phyloP scores from a whole-genome alignment of 345 rosid species.

The Alliaria petiolata region DNA sequence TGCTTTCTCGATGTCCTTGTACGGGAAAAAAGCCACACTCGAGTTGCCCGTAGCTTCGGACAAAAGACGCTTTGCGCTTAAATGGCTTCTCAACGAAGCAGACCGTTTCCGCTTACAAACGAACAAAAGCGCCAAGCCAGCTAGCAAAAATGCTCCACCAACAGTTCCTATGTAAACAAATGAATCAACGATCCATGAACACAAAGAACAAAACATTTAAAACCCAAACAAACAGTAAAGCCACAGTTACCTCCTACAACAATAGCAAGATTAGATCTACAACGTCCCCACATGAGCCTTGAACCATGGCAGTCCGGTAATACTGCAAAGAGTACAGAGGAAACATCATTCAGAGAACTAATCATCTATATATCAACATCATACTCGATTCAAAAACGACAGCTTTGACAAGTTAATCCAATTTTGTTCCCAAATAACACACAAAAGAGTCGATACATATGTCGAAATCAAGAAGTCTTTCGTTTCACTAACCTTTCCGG shows the following conservation, averaged over 20 bases:
- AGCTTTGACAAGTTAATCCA: not conserved
- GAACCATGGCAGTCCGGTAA: conserved; percentile 41
- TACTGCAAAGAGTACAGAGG: conserved; percentile 6
- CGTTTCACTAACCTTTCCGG: conserved; percentile 56
- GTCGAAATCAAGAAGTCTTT: not conserved
- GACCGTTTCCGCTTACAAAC: conserved; percentile 42
- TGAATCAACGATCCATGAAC: conserved; percentile 13
- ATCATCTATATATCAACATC: not conserved
- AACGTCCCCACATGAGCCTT: conserved; percentile 35
- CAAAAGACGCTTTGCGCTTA: conserved; percentile 71
- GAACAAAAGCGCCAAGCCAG: conserved; percentile 38
- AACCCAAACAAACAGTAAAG: not conserved
- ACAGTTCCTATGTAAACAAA: conserved; percentile 41
- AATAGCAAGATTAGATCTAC: conserved; percentile 42
- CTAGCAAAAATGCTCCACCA: conserved; percentile 56
- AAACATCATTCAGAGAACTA: not conserved
- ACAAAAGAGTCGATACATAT: not conserved
- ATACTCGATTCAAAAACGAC: not conserved
- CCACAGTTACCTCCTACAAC: conserved; percentile 63
- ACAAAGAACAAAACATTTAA: not conserved
- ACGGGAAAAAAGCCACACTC: conserved; percentile 60
- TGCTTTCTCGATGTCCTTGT: conserved; percentile 77
- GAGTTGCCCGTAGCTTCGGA: conserved; percentile 73
- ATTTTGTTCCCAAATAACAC: not conserved
- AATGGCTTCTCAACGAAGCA: conserved; percentile 39